These are phyloP conservation scores for Sugiyamaella lignohabitans DNA, from an alignment of 805 yeast species.

Conservation along the genomic window DNA sequence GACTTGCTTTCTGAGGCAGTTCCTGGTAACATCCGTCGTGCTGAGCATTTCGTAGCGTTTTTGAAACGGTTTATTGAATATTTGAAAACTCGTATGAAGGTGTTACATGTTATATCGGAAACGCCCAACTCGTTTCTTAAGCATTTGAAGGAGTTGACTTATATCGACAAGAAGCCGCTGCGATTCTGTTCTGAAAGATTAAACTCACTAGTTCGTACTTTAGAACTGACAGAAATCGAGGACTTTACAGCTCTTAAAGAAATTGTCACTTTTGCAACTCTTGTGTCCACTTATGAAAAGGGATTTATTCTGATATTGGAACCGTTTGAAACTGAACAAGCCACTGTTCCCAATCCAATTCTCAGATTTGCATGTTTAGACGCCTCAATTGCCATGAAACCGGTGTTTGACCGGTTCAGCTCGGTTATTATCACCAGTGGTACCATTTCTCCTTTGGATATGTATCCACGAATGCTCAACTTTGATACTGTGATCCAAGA, in stretches of 20 bases:
- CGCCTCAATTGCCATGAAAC: constrained; percentile 96
- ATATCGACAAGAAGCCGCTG: constrained; percentile 85
- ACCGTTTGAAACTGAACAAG: constrained; percentile 92
- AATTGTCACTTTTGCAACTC: constrained; percentile 93
- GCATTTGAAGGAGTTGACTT: constrained; percentile 88
- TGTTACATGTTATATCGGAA: constrained; percentile 93
- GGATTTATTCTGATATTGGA: constrained; percentile 90
- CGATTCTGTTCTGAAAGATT: constrained; percentile 88
- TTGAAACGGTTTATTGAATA: constrained; percentile 89
- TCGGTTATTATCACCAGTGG: constrained; percentile 96
- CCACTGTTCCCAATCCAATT: constrained; percentile 95
- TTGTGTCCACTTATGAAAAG: constrained; percentile 88
- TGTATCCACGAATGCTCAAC: constrained; percentile 96
- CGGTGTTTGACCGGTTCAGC: constrained; percentile 87
- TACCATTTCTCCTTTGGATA: constrained; percentile 94
- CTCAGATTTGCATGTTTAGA: constrained; percentile 90
- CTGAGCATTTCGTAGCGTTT: constrained; percentile 94
- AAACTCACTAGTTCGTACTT: constrained; percentile 78
- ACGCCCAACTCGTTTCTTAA: constrained; percentile 90
- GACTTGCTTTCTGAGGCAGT: constrained; percentile 88
- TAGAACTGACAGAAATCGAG: constrained; percentile 82
- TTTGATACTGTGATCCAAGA: constrained; percentile 91
- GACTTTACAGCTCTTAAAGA: constrained; percentile 91
- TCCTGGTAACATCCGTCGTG: constrained; percentile 95
- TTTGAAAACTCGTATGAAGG: constrained; percentile 95